Percentiles rank a stretch among this genome's conserved stretches.
Conservation (phyloP, 2,329 filamentous ascomycete species). For the Calonectria naviculata region DNA sequence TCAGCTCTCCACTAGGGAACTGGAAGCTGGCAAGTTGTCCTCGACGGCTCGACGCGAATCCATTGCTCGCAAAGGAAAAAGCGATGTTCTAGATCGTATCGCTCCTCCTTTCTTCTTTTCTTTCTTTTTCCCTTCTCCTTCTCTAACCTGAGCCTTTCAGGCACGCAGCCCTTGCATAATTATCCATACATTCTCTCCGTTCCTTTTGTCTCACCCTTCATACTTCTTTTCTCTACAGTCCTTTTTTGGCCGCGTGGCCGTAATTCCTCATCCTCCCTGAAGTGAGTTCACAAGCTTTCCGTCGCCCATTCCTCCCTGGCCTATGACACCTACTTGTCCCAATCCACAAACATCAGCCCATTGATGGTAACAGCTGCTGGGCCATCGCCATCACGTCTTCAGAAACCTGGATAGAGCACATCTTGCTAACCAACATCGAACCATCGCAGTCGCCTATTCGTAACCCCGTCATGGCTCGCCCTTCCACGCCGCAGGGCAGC, state of each 20-base stretch:
- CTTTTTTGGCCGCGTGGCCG: constrained; percentile 21
- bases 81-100: constrained; percentile 22
- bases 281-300: constrained; percentile 32
- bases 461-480: constrained; percentile 56
- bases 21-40: constrained; percentile 40
- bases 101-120: constrained; percentile 25
- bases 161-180: constrained; percentile 32
- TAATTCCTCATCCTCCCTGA: constrained; percentile 31
- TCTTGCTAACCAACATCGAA: constrained; percentile 30
- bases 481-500: constrained; percentile 65
- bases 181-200: constrained; percentile 31
- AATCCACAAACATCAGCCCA: constrained; percentile 6
- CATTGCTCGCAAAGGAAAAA: constrained; percentile 36
- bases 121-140: constrained; percentile 14
- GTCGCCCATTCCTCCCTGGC: neutral
- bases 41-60: constrained; percentile 34
- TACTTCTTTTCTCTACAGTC: constrained; percentile 25
- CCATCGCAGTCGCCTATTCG: constrained; percentile 23
- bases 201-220: constrained; percentile 34
- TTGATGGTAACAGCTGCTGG: neutral
- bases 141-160: constrained; percentile 21
- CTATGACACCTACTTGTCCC: constrained; percentile 15
- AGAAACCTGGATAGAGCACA: neutral
- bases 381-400: neutral
- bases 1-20: constrained; percentile 25